Percentiles rank a stretch among this genome's conserved stretches.
Conservation (phyloP, 208 protist species). For the Crithidia mellificae region DNA sequence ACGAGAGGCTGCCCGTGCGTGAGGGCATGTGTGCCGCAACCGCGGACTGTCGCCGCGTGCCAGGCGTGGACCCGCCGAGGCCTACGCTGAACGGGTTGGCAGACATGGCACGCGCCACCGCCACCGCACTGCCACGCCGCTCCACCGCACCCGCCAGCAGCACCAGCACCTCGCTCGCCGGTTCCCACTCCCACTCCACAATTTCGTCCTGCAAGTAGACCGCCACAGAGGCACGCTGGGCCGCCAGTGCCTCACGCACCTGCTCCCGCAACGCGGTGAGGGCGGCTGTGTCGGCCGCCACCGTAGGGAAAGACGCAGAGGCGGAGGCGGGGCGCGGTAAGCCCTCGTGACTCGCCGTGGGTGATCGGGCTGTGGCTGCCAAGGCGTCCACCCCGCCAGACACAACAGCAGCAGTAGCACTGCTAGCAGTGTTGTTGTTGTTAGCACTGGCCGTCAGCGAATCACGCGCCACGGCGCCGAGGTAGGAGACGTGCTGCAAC, state of each 20-base stretch:
- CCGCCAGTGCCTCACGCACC: conserved; percentile 14
- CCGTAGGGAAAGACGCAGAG: not conserved
- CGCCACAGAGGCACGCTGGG: conserved; percentile 8
- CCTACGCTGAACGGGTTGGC: not conserved
- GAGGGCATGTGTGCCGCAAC: not conserved
- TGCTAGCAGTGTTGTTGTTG: not conserved
- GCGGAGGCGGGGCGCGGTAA: not conserved
- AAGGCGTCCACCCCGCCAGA: too few relatives aligned
- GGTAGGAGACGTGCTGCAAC: conserved; percentile 41
- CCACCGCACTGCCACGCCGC: conserved; percentile 26
- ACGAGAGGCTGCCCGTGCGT: conserved; percentile 14
- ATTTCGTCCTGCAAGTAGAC: conserved; percentile 55
- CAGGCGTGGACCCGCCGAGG: not conserved
- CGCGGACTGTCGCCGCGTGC: conserved; percentile 7
- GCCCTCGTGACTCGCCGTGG: not conserved
- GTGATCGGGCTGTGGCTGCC: not conserved
- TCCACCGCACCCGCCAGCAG: conserved; percentile 50
- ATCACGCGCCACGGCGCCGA: conserved; percentile 35
- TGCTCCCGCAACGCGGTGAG: conserved; percentile 10
- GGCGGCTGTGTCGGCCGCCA: not conserved
- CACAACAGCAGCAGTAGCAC: not conserved
- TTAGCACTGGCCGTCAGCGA: not conserved
- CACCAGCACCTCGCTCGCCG: conserved; percentile 63
- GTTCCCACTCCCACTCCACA: conserved; percentile 70
- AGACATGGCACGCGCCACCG: conserved; percentile 7